These are phyloP conservation scores for Penicillium sp. DNA, from an alignment of 2,329 filamentous ascomycete species.

Conservation along the genomic window DNA sequence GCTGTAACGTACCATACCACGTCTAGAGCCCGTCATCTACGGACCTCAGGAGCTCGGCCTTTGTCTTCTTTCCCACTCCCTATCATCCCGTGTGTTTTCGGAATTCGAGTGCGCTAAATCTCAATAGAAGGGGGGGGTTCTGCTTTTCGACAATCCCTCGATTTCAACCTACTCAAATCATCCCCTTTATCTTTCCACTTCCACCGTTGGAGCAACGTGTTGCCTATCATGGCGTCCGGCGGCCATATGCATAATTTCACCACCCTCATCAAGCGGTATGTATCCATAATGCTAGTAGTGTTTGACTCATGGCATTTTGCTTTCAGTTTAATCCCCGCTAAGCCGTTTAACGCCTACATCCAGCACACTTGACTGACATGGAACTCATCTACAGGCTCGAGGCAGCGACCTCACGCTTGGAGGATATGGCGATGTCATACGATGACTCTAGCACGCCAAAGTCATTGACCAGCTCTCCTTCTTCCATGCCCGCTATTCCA, in stretches of 20 bases:
- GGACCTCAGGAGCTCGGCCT: conserved; percentile 19
- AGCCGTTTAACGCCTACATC: background rate
- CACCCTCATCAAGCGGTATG: conserved; percentile 96
- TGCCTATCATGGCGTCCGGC: conserved; percentile 59
- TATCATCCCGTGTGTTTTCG: background rate
- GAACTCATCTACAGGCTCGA: conserved; percentile 72
- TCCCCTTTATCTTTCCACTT: conserved; percentile 1
- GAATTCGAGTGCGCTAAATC: background rate
- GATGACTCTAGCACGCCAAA: conserved; percentile 49
- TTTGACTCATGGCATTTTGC: background rate
- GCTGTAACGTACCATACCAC: conserved; percentile 12
- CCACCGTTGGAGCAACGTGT: conserved; percentile 22
- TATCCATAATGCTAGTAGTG: conserved; percentile 16
- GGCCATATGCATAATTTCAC: conserved; percentile 95
- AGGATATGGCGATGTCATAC: conserved; percentile 85
- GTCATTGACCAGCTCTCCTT: conserved; percentile 28
- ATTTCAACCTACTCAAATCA: background rate
- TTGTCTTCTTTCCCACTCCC: conserved; percentile 9
- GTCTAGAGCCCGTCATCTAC: conserved; percentile 17
- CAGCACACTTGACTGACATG: conserved; percentile 31
- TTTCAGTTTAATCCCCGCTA: background rate
- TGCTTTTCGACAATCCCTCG: background rate
- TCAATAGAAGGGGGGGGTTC: background rate
- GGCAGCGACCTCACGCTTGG: conserved; percentile 90
- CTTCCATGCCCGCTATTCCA: conserved; percentile 24